Base-by-base conservation (phyloP, 2,329 filamentous ascomycete species). In the Aureobasidium sp. region DNA sequence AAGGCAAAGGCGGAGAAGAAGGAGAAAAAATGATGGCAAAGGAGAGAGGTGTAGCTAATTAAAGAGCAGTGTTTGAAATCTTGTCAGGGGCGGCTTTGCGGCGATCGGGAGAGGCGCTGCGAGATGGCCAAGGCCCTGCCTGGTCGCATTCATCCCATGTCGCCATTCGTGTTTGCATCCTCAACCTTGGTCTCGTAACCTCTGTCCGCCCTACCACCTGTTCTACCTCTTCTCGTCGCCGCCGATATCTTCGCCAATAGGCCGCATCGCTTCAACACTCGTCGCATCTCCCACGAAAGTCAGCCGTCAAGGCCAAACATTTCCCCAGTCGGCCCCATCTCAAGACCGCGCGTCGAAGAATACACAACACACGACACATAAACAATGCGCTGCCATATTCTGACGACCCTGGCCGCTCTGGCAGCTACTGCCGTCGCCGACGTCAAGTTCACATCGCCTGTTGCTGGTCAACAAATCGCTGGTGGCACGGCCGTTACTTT, bases 401-500 rank as follows among this genome's bases (percentile, higher is more conserved):
- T 59, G 44, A 59, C 57, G 13, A 14, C 14, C 36, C 45, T 59
- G 36, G 57, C 45, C 57, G 41, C 57, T 50, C 27, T 59, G 44
- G 57, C 57, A n/a, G 57, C 57, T 27, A 49, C 57, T 9, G 77
- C 74, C 30, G 68, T 77, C 62, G 82, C 82, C 60, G 81, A 81
- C 66, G 74, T 85, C 64, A 70, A 79, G 59, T 83, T 87, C 73
- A 79, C 77, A 50, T 72, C 69, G 21, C 84, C 85, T 7, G 72
- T 74, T 34, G 76, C 80, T 27, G 84, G 82, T 51, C 75, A 77
- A 21, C 75, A 75, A 14, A 66, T 84, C 27, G 71, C 77, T 50
- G 79, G 76, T 16, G 82, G 80, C 49, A 74, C 77, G 59, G 70
- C 78, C 14, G 75, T 88, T 51, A 77, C 76, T 4, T 75, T 85